Percentiles rank a stretch among this genome's conserved stretches.
These are phyloP conservation scores for Aspergillus thermomutatus DNA, from an alignment of 2,329 filamentous ascomycete species.

Conservation along the genomic window DNA sequence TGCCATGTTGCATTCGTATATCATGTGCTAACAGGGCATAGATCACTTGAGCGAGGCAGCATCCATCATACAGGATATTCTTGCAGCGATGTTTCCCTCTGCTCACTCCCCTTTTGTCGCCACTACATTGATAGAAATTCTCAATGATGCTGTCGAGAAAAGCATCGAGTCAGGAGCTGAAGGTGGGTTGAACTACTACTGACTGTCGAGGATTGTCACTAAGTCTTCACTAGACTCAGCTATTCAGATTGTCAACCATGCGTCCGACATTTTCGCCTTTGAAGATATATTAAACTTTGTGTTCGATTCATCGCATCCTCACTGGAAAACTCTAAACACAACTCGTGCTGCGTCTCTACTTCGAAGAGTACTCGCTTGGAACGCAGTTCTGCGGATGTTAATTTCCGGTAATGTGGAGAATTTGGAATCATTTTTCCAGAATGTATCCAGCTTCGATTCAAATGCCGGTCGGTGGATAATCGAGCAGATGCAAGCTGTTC, in stretches of 20 bases:
- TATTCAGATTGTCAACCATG: constrained; percentile 15
- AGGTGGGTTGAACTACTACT: constrained; percentile 18
- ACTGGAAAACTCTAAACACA: constrained; percentile 25
- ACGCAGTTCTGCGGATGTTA: constrained; percentile 23
- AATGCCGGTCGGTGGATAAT: constrained; percentile 36
- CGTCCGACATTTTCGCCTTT: constrained; percentile 25
- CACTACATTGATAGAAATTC: constrained; percentile 34
- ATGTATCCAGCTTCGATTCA: constrained; percentile 28
- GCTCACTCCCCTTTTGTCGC: constrained; percentile 34
- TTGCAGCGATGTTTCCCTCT: constrained; percentile 24
- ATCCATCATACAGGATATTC: constrained; percentile 21
- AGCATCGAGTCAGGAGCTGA: constrained; percentile 26
- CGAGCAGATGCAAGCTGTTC: constrained; percentile 25
- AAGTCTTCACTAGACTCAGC: constrained; percentile 17
- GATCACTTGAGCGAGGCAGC: constrained; percentile 28
- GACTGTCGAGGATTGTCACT: neutral
- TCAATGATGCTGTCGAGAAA: constrained; percentile 36
- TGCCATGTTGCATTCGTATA: neutral
- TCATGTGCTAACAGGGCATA: constrained; percentile 14
- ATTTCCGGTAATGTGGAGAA: constrained; percentile 13
- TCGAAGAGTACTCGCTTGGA: constrained; percentile 34
- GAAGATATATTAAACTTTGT: constrained; percentile 24
- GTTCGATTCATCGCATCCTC: constrained; percentile 24
- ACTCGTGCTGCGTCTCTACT: constrained; percentile 35
- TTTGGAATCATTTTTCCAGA: constrained; percentile 20